A percentile compares a stretch with the other conserved stretches of the same genome.
These are phyloP conservation scores for Kluyveromyces starmeri DNA, from an alignment of 805 yeast genomes.

Conservation along the genomic window DNA sequence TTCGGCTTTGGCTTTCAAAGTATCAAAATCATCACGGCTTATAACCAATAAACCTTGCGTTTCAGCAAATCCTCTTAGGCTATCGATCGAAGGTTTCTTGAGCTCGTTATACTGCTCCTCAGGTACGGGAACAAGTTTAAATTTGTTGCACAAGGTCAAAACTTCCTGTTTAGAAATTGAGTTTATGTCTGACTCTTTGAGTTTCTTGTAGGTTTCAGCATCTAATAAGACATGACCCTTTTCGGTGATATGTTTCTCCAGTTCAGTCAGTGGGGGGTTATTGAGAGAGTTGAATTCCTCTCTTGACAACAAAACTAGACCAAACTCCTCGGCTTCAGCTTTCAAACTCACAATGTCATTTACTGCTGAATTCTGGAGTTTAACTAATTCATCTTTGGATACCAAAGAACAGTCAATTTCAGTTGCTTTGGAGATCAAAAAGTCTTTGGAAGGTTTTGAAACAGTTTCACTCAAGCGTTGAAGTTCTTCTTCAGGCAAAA, in stretches of 20 bases:
- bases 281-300: conserved; percentile 7
- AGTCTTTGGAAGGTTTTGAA: conserved; percentile 5
- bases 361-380: background rate
- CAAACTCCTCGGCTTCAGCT: background rate
- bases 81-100: conserved; percentile 11
- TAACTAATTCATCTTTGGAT: conserved; percentile 1
- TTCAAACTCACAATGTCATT: conserved; percentile 2
- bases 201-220: conserved; percentile 7
- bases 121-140: conserved; percentile 18
- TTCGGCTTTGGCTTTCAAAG: conserved; percentile 15
- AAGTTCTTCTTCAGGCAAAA: conserved; percentile 11
- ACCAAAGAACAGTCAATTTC: conserved; percentile 6
- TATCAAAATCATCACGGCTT: conserved; percentile 22
- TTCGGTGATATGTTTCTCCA: background rate
- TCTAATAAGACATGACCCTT: conserved; percentile 8
- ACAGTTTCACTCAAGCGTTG: background rate
- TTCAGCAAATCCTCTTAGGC: conserved; percentile 20
- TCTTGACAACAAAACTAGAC: conserved; percentile 9
- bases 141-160: conserved; percentile 13
- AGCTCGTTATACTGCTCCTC: conserved; percentile 21
- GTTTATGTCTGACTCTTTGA: conserved; percentile 6
- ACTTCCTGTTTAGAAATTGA: conserved; percentile 15
- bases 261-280: background rate
- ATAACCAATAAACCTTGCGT: conserved; percentile 17
- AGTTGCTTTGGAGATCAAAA: conserved; percentile 10